Percentiles rank a stretch among this genome's conserved stretches.
Conservation (phyloP, 495 filamentous ascomycete genomes). For the Jackrogersella multiformis region DNA sequence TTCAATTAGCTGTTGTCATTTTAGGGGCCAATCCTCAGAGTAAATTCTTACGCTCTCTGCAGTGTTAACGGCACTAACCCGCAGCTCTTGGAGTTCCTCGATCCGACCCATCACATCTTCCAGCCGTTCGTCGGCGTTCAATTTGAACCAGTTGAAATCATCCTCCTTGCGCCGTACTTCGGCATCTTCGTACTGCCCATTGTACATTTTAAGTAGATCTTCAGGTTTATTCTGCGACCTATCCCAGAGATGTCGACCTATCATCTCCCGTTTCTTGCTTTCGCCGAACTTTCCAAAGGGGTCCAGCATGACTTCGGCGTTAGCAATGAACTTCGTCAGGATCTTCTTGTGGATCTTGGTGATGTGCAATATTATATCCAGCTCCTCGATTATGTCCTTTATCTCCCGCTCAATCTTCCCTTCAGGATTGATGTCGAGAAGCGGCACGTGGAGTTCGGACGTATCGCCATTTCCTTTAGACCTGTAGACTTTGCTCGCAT, state of each 20-base stretch:
- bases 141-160: constrained; percentile 42
- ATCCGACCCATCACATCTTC: constrained; percentile 31
- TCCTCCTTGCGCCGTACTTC: constrained; percentile 13
- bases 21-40: neutral
- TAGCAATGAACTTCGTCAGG: constrained; percentile 66
- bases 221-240: neutral
- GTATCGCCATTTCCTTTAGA: constrained; percentile 39
- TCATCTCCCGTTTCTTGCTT: constrained; percentile 9
- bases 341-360: constrained; percentile 64
- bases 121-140: constrained; percentile 40
- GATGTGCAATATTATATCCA: constrained; percentile 75
- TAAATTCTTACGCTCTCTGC: constrained; percentile 38
- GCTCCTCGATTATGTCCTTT: constrained; percentile 77
- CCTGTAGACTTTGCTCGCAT: constrained; percentile 40
- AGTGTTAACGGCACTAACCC: constrained; percentile 39
- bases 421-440: constrained; percentile 74
- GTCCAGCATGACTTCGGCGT: constrained; percentile 55
- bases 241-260: neutral
- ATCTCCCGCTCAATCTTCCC: constrained; percentile 70
- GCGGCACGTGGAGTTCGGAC: constrained; percentile 52
- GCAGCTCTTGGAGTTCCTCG: constrained; percentile 44
- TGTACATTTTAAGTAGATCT: neutral
- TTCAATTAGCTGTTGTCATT: constrained; percentile 18
- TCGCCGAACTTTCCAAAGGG: constrained; percentile 32
- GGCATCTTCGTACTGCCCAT: neutral